Conservation (phyloP, 495 filamentous ascomycete genomes). For the Aspergillus campestris region DNA sequence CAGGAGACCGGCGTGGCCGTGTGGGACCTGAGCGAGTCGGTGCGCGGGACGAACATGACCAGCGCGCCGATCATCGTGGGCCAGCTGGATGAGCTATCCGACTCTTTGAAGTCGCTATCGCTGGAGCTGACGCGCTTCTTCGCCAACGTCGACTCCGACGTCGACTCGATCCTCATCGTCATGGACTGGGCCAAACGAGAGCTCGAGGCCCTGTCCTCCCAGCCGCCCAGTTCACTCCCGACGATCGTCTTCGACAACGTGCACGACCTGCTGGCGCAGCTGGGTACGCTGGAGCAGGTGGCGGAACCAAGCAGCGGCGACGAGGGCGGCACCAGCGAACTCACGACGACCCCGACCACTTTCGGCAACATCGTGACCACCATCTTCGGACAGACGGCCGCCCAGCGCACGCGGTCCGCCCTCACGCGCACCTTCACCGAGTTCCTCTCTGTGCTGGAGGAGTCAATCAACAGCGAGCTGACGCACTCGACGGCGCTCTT, state of each 20-base stretch:
- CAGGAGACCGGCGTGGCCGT: slow-evolving; percentile 86
- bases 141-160: slow-evolving; percentile 82
- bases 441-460: slow-evolving; percentile 79
- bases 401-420: slow-evolving; percentile 69
- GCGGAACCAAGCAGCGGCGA: slow-evolving; percentile 7
- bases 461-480: slow-evolving; percentile 76
- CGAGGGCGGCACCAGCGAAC: slow-evolving; percentile 34
- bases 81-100: slow-evolving; percentile 73
- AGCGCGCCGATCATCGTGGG: slow-evolving; percentile 75
- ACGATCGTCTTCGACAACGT: slow-evolving; percentile 67
- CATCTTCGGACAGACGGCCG: slow-evolving; percentile 68
- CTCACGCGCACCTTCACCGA: slow-evolving; percentile 81
- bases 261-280: slow-evolving; percentile 59
- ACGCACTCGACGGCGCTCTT: slow-evolving; percentile 69
- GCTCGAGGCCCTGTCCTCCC: slow-evolving; percentile 47
- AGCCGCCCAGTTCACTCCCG: slow-evolving; percentile 48
- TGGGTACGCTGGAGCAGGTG: slow-evolving; percentile 57
- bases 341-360: slow-evolving; percentile 47
- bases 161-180: slow-evolving; percentile 81
- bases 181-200: slow-evolving; percentile 94
- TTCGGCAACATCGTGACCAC: slow-evolving; percentile 57
- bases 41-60: slow-evolving; percentile 83
- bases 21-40: slow-evolving; percentile 83
- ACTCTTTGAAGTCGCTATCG: slow-evolving; percentile 71
- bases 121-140: slow-evolving; percentile 83